Evolutionary conservation across 306 rosid species (phyloP), one percentile per base, ranked within the genome.

Genomic region (Casuarina glauca): DNA sequence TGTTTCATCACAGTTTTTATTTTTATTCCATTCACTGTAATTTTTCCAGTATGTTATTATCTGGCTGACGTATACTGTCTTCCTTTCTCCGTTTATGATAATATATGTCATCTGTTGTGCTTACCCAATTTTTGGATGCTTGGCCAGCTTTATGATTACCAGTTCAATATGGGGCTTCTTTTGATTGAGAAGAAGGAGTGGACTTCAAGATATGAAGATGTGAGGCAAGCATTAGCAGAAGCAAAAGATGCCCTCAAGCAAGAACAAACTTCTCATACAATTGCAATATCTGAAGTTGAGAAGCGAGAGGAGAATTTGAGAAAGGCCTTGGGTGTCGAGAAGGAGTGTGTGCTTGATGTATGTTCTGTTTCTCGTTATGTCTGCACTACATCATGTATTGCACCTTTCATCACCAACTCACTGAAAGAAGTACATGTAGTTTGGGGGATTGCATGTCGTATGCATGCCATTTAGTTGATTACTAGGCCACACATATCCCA

Each of bases 141-240:
- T 76, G 61, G 38, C 60, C 93, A 92, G 99, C 99, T 95, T 83
- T 93, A 87, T 64, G 97, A 95, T 66, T 95, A 92, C 82, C 99
- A 95, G 54, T 95, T 80, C 84, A 92, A 93, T 78, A 95, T 95
- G 99, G 99, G 99, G 72, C 92, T 92, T 80, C 99, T 95, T 67
- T 82, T 92, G 89, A 95, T 95, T 75, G 99, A 95, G 90, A 95
- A 95, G 82, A 95, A 92, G 71, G 99, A 95, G 73, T 91, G 99
- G 97, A 86, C 71, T 74, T 79, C 89, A 9, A 95, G 83, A 78
- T 83, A 75, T 76, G 86, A 83, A 4, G 93, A 95, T 74, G 83
- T 91, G 15, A 82, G 71, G 75, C 87, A 83, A 73, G 86, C 86
- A 74, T 76, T 93, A 52, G 81, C 45, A 19, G 97, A 88, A 82